Base-by-base conservation (phyloP, 441 rosid species). In the Flueggea neowawraea region DNA sequence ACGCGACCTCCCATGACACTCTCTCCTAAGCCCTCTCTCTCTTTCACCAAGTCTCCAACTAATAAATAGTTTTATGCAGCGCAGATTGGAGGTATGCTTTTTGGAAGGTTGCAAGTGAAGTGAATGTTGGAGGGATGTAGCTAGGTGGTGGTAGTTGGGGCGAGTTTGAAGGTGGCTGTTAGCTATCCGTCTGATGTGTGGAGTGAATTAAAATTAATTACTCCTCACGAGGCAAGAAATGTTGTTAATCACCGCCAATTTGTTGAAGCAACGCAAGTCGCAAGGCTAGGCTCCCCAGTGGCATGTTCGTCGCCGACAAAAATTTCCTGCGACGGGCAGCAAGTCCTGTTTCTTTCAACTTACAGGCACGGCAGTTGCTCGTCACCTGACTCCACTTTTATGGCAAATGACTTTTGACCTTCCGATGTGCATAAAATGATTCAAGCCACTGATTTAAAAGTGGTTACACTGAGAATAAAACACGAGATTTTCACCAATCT, bases 271-370 rank as follows among this genome's bases (percentile, higher is more conserved):
- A n/a, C n/a, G n/a, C 50, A 45, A 11, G 5, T n/a, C n/a, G 50
- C 50, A 45, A 45, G 14, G 50, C 50, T 45, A 13, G 6, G 6
- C 39, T 33, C 39, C 39, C 39, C 39, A 33, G 39, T 33, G 6
- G 4, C 39, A 33, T 33, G 68, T 77, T 80, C 84, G 90, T 86
- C 92, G 88, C 76, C 66, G n/a, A n/a, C n/a, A n/a, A n/a, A n/a
- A n/a, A n/a, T n/a, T n/a, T n/a, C n/a, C n/a, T n/a, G n/a, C n/a
- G n/a, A n/a, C n/a, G n/a, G n/a, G n/a, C n/a, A n/a, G n/a, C n/a
- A n/a, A n/a, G n/a, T 88, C 70, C 51, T 81, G 84, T 84, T 88
- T 88, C n/a, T n/a, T n/a, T n/a, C n/a, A n/a, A n/a, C n/a, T n/a
- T n/a, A n/a, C n/a, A n/a, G n/a, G n/a, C n/a, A n/a, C n/a, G n/a